Evolutionary conservation across 441 rosid species (phyloP).

Genomic region (Breynia disticha): DNA sequence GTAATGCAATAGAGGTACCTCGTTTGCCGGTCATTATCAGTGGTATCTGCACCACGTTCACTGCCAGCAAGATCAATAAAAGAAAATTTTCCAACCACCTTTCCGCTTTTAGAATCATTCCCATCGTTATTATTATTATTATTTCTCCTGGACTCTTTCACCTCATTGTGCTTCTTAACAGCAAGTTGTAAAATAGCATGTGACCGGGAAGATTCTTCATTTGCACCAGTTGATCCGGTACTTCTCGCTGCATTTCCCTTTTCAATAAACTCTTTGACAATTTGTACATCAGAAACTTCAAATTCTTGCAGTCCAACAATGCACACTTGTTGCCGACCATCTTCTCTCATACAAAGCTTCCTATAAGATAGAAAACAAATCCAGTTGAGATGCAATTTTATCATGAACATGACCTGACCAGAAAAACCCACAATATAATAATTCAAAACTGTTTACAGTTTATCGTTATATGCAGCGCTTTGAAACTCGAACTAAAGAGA

Average conservation of each 20-base stretch:
- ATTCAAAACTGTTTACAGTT: too few relatives aligned
- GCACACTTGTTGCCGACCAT: conserved; percentile 98
- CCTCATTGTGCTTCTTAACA: conserved; percentile 74
- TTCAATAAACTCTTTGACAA: conserved; percentile 85
- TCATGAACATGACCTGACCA: too few relatives aligned
- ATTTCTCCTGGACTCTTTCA: too few relatives aligned
- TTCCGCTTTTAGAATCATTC: conserved; percentile 69
- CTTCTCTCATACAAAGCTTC: conserved; percentile 98
- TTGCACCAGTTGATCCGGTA: conserved; percentile 96
- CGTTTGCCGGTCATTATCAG: conserved; percentile 97
- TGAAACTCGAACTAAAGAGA: too few relatives aligned
- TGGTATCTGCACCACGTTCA: conserved; percentile 99
- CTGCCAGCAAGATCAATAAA: conserved; percentile 99
- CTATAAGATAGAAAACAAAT: too few relatives aligned
- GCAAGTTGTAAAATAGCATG: conserved; percentile 99
- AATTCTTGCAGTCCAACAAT: conserved; percentile 96
- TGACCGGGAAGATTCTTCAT: conserved; percentile 98
- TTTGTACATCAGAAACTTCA: conserved; percentile 84
- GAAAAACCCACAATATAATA: too few relatives aligned
- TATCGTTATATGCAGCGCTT: too few relatives aligned
- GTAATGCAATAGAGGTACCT: conserved; percentile 34
- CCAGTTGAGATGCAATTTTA: too few relatives aligned
- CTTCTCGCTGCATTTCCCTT: conserved; percentile 82
- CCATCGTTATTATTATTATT: too few relatives aligned
- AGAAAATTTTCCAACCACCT: conserved; percentile 90